A percentile compares a stretch with the other conserved stretches of the same genome.
phyloP scores from a whole-genome alignment of 805 yeast genomes.

The Sugiyamaella mastotermitis region DNA sequence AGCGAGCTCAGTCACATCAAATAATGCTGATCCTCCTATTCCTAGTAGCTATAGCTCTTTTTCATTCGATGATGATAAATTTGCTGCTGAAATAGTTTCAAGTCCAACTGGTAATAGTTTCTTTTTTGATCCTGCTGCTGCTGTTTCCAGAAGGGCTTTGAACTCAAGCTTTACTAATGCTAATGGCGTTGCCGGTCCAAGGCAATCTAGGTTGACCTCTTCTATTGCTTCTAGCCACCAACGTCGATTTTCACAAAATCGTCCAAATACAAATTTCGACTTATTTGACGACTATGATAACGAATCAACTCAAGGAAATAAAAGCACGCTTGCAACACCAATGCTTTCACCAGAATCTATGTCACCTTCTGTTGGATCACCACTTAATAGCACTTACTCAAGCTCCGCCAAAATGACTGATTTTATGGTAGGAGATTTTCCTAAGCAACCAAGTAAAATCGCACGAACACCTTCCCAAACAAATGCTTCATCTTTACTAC shows the following conservation, averaged over 20 bases:
- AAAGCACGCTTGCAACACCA: constrained; percentile 13
- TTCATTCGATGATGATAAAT: constrained; percentile 11
- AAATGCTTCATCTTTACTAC: constrained; percentile 17
- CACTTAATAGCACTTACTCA: constrained; percentile 3
- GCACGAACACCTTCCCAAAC: constrained; percentile 16
- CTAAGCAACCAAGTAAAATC: constrained; percentile 8
- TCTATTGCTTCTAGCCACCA: neutral
- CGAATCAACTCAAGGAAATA: constrained; percentile 1
- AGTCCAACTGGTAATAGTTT: constrained; percentile 4
- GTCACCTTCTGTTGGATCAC: constrained; percentile 12
- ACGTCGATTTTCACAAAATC: constrained; percentile 1
- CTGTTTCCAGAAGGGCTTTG: neutral
- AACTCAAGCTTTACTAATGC: constrained; percentile 11
- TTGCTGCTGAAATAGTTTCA: constrained; percentile 9
- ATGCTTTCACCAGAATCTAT: constrained; percentile 15
- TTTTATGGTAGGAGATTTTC: neutral
- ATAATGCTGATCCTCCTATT: neutral
- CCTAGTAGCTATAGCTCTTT: neutral
- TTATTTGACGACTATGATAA: constrained; percentile 16
- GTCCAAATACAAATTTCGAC: constrained; percentile 13
- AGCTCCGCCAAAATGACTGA: constrained; percentile 1
- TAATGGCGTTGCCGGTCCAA: neutral
- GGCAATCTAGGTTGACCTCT: neutral
- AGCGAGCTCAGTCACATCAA: neutral
- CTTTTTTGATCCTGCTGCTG: constrained; percentile 1